A percentile compares a stretch with the other conserved stretches of the same genome.
Evolutionary conservation across 768 basidiomycete genomes (phyloP).

Genomic region (Tricholoma matsutake): DNA sequence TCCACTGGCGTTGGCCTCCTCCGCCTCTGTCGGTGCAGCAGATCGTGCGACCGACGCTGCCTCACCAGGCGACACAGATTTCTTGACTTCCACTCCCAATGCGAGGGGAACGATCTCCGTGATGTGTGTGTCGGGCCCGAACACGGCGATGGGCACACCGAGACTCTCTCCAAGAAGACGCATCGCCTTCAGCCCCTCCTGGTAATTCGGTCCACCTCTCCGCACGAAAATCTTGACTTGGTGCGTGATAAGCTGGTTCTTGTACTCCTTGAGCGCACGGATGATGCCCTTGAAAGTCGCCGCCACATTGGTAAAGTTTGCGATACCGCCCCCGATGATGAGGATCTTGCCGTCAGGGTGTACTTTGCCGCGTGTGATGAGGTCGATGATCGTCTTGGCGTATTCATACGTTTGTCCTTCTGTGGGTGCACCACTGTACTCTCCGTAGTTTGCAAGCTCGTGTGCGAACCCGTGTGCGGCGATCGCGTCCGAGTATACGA

Average conservation of each 20-base stretch:
- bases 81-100: constrained; percentile 74
- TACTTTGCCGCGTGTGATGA: constrained; percentile 88
- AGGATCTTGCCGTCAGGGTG: constrained; percentile 92
- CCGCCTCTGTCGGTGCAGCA: constrained; percentile 33
- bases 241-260: constrained; percentile 77
- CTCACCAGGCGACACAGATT: constrained; percentile 22
- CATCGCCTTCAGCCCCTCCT: constrained; percentile 97
- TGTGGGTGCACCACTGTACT: constrained; percentile 97
- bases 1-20: constrained; percentile 37
- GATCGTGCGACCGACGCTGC: constrained; percentile 35
- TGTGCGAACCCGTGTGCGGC: constrained; percentile 93
- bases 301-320: constrained; percentile 99
- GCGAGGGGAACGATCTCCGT: constrained; percentile 98
- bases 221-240: constrained; percentile 95
- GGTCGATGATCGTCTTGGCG: constrained; percentile 96
- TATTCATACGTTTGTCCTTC: constrained; percentile 99
- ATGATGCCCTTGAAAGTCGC: constrained; percentile 99
- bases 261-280: constrained; percentile 91
- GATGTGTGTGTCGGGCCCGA: constrained; percentile 97
- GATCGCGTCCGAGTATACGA: constrained; percentile 75
- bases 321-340: constrained; percentile 99
- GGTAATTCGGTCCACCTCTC: constrained; percentile 99
- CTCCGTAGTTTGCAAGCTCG: constrained; percentile 99
- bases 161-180: constrained; percentile 94
- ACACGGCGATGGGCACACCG: constrained; percentile 95